Conservation (phyloP, 768 basidiomycete genomes). For the Tubosaeta sp. region DNA sequence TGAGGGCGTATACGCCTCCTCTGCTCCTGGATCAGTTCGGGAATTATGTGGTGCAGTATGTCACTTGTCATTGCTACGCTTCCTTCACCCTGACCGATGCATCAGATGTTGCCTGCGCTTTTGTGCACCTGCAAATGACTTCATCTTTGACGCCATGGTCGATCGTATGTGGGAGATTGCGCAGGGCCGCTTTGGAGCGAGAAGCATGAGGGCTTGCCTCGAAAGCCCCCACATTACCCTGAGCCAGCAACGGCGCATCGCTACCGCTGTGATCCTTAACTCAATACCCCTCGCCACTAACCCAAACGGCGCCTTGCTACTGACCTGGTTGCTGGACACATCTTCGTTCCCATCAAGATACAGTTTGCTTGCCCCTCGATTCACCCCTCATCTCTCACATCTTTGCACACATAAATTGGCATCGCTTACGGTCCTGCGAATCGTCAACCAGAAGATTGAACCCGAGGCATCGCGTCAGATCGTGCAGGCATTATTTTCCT, state of each 20-base stretch:
- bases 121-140: conserved; percentile 84
- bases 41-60: conserved; percentile 90
- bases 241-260: conserved; percentile 92
- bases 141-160: conserved; percentile 96
- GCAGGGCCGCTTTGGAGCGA: conserved; percentile 95
- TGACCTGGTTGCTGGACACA: conserved; percentile 96
- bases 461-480: conserved; percentile 83
- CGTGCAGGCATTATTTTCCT: conserved; percentile 87
- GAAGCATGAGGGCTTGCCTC: conserved; percentile 95
- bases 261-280: conserved; percentile 91
- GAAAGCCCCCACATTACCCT: conserved; percentile 84
- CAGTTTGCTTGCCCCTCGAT: conserved; percentile 88
- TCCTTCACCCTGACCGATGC: conserved; percentile 5
- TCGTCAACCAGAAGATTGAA: conserved; percentile 96
- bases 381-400: conserved; percentile 94
- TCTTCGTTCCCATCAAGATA: conserved; percentile 96
- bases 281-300: conserved; percentile 97
- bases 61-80: conserved; percentile 11
- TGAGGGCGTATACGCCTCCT: conserved; percentile 89
- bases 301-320: conserved; percentile 90
- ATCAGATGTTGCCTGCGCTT: conserved; percentile 85
- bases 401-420: conserved; percentile 98
- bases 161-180: conserved; percentile 99
- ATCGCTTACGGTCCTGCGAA: conserved; percentile 88
- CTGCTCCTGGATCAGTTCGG: conserved; percentile 92